Evolutionary conservation across 2,329 filamentous ascomycete species (phyloP).

Genomic region (Cryphonectria naterciae): DNA sequence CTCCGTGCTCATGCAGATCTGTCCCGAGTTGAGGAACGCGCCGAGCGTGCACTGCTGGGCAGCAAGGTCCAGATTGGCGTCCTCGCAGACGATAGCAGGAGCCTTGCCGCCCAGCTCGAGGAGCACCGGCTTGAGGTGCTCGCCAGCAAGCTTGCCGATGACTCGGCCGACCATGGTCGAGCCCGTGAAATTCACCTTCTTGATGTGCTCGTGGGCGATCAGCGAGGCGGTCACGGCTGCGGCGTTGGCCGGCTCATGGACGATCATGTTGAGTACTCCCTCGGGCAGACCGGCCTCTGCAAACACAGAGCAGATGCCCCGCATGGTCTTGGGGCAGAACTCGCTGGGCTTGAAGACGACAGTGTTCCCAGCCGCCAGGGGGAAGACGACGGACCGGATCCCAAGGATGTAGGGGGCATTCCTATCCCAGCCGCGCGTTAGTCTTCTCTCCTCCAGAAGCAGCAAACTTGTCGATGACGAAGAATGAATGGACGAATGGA

Average conservation of each 20-base stretch:
- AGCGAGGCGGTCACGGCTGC: conserved; percentile 67
- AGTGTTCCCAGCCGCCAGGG: conserved; percentile 79
- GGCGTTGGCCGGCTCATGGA: conserved; percentile 67
- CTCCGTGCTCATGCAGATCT: conserved; percentile 88
- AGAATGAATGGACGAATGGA: neutral
- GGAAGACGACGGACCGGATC: conserved; percentile 59
- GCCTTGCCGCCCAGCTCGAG: conserved; percentile 86
- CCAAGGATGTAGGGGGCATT: conserved; percentile 62
- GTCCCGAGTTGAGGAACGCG: conserved; percentile 73
- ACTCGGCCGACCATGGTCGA: conserved; percentile 74
- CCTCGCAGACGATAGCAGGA: conserved; percentile 75
- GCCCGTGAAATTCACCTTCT: conserved; percentile 88
- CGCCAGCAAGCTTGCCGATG: conserved; percentile 70
- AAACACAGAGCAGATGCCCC: conserved; percentile 65
- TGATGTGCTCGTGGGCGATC: conserved; percentile 68
- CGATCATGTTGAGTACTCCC: conserved; percentile 76
- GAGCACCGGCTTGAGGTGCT: conserved; percentile 76
- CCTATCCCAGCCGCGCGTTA: conserved; percentile 41
- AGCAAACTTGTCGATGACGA: neutral
- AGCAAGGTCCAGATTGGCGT: conserved; percentile 75
- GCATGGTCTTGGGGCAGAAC: conserved; percentile 65
- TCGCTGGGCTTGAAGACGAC: conserved; percentile 75
- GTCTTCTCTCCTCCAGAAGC: conserved; percentile 11
- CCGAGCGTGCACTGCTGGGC: conserved; percentile 71
- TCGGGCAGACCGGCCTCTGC: conserved; percentile 76